Conservation (phyloP, 73 alveolate genomes). For the Strombidium stylifer region DNA sequence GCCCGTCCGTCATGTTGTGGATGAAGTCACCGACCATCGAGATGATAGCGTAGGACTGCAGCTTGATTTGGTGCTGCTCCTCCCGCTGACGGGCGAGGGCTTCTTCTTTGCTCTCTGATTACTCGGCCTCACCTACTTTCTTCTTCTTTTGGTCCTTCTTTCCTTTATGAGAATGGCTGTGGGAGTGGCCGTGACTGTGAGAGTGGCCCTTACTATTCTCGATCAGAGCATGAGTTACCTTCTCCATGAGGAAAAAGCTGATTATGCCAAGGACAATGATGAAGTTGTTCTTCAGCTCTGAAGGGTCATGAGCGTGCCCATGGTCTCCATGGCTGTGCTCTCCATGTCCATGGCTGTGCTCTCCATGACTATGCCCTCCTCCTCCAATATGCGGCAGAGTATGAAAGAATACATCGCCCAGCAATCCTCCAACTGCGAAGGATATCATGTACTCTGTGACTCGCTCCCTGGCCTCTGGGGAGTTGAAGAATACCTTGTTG, state of each 20-base stretch:
- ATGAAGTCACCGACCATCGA: slow-evolving; percentile 91
- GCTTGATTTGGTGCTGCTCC: slow-evolving; percentile 27
- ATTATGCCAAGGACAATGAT: slow-evolving; percentile 52
- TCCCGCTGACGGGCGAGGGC: slow-evolving; percentile 3
- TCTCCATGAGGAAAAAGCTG: slow-evolving; percentile 48
- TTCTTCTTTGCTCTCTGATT: background rate
- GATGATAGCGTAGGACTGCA: slow-evolving; percentile 57
- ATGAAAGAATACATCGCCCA: slow-evolving; percentile 89
- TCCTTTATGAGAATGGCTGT: background rate
- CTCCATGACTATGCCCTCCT: slow-evolving; percentile 7
- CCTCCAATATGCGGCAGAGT: slow-evolving; percentile 66
- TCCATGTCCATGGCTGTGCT: slow-evolving; percentile 22
- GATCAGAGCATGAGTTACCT: slow-evolving; percentile 1
- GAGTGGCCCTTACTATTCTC: background rate
- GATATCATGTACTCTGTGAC: slow-evolving; percentile 64
- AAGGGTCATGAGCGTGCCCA: slow-evolving; percentile 42
- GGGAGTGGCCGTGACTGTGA: slow-evolving; percentile 38
- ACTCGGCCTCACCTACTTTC: background rate
- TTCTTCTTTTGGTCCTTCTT: background rate
- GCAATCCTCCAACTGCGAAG: slow-evolving; percentile 81
- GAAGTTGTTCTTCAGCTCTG: slow-evolving; percentile 13
- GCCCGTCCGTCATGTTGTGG: slow-evolving; percentile 96
- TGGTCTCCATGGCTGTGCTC: slow-evolving; percentile 35
- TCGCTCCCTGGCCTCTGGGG: slow-evolving; percentile 8
- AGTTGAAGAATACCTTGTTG: slow-evolving; percentile 13